Evolutionary conservation across 1,139 yeast genomes (phyloP).

Genomic region (Geotrichum klebahnii): DNA sequence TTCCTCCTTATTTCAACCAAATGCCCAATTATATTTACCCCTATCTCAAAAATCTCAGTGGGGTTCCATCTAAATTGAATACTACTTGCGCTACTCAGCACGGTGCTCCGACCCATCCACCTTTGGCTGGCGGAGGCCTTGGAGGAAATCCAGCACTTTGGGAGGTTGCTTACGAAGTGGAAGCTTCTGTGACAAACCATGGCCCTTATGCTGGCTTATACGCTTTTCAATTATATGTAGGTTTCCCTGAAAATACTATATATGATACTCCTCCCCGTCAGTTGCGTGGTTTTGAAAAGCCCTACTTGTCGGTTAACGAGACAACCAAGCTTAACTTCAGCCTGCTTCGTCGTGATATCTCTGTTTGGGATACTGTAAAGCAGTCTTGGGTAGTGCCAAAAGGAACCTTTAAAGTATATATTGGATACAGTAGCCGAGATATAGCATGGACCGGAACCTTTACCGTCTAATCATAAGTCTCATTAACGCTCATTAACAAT

Average conservation of each 20-base stretch:
- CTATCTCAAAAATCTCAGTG: slow-evolving; percentile 28
- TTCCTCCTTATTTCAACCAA: slow-evolving; percentile 40
- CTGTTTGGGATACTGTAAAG: slow-evolving; percentile 55
- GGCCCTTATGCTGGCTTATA: slow-evolving; percentile 52
- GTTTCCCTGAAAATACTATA: slow-evolving; percentile 46
- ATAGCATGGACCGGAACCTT: slow-evolving; percentile 45
- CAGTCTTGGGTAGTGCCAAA: slow-evolving; percentile 62
- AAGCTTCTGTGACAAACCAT: slow-evolving; percentile 48
- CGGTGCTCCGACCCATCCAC: slow-evolving; percentile 45
- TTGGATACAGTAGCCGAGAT: slow-evolving; percentile 53
- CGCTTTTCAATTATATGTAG: slow-evolving; percentile 57
- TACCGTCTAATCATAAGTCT: slow-evolving; percentile 26
- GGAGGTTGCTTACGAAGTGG: slow-evolving; percentile 47
- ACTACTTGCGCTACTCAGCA: slow-evolving; percentile 24
- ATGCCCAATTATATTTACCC: slow-evolving; percentile 34
- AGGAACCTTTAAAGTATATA: slow-evolving; percentile 53
- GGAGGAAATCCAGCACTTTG: slow-evolving; percentile 52
- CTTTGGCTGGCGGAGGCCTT: slow-evolving; percentile 55
- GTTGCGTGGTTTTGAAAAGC: slow-evolving; percentile 59
- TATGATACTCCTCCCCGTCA: slow-evolving; percentile 48
- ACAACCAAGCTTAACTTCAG: slow-evolving; percentile 44
- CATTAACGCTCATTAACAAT: too few relatives aligned
- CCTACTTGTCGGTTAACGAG: slow-evolving; percentile 47
- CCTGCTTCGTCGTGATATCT: slow-evolving; percentile 52
- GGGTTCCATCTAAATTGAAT: slow-evolving; percentile 21